These are phyloP conservation scores for Jatropha multifida DNA, from an alignment of 441 rosid species.

Conservation along the genomic window DNA sequence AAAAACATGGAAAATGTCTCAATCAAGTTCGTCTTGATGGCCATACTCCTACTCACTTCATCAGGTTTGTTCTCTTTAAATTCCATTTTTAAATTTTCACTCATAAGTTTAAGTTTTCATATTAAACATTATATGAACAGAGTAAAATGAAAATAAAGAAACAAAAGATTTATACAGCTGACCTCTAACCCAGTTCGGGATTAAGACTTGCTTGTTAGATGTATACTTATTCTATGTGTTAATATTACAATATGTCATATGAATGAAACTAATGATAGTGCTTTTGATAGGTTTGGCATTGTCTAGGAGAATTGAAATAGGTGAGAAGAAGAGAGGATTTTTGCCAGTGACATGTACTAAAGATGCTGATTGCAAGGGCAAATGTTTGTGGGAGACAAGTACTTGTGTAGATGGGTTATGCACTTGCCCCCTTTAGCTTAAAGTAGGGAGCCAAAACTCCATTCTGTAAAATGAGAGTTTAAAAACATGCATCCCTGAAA, in stretches of 20 bases:
- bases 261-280: neutral
- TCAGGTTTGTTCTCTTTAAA: neutral
- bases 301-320: neutral
- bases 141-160: too few species aligned
- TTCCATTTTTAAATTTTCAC: too few species aligned
- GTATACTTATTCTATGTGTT: too few species aligned
- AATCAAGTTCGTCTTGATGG: neutral
- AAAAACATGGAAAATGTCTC: neutral
- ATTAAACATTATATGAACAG: too few species aligned
- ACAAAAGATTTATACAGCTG: too few species aligned
- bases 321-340: neutral
- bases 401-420: constrained; percentile 2
- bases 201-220: too few species aligned
- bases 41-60: neutral
- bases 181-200: too few species aligned
- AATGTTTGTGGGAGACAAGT: constrained; percentile 1
- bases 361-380: neutral
- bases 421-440: neutral
- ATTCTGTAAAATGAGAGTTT: neutral
- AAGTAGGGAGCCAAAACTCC: too few species aligned
- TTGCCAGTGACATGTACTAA: neutral
- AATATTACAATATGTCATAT: neutral
- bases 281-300: neutral
- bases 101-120: too few species aligned
- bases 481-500: neutral